Conservation (phyloP, 768 basidiomycete genomes). For the Lactarius psammicola region DNA sequence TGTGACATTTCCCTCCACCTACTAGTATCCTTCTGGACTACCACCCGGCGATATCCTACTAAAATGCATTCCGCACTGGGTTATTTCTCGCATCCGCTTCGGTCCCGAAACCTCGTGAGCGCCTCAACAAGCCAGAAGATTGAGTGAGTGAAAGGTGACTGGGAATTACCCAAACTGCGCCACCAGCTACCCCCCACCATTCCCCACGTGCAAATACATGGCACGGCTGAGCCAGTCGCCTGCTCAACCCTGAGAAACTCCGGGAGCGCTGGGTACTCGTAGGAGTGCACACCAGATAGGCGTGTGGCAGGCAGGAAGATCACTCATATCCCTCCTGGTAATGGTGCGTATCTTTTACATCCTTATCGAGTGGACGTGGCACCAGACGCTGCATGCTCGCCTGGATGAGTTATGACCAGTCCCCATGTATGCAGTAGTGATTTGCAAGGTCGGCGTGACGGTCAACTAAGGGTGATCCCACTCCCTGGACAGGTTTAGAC, state of each 20-base stretch:
- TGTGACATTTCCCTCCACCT: neutral
- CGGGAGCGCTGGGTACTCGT: neutral
- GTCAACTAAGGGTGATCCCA: slow-evolving; percentile 28
- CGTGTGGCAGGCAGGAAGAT: neutral
- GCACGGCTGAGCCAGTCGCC: neutral
- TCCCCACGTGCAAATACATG: neutral
- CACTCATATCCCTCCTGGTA: neutral
- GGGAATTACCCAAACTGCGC: neutral
- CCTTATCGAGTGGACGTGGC: slow-evolving; percentile 16
- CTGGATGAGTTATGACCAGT: neutral
- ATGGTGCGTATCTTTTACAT: slow-evolving; percentile 1
- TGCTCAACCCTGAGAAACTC: neutral
- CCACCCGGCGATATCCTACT: neutral
- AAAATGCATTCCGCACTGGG: neutral
- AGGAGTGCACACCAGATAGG: neutral
- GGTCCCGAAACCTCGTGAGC: neutral
- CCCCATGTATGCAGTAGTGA: neutral
- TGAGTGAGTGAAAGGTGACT: neutral
- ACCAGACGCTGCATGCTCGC: neutral
- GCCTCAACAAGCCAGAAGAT: neutral
- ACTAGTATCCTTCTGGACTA: neutral
- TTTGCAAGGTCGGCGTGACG: neutral
- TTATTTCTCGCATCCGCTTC: neutral
- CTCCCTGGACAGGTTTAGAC: slow-evolving; percentile 39
- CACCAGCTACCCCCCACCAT: neutral